phyloP scores from a whole-genome alignment of 108 stramenopile species.

The Nitzschia putrida region DNA sequence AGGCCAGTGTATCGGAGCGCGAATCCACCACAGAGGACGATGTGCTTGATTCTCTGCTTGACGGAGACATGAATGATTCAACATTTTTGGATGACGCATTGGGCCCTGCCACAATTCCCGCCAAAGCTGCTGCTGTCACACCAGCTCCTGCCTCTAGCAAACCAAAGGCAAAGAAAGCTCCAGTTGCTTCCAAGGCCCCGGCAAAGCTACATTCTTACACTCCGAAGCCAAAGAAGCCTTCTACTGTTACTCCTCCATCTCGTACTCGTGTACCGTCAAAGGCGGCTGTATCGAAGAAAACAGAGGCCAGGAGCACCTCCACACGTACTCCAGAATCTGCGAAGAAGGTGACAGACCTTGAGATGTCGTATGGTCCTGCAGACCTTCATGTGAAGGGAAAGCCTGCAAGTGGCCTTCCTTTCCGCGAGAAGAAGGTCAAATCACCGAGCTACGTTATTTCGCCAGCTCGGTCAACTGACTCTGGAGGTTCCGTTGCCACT shows the following conservation, averaged over 20 bases:
- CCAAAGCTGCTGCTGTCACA: neutral
- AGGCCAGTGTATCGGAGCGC: neutral
- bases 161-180: neutral
- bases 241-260: neutral
- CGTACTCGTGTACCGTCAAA: neutral
- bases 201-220: neutral
- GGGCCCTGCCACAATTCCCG: neutral
- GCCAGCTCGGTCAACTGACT: slow-evolving; percentile 23
- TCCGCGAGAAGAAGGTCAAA: neutral
- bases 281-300: too few species aligned
- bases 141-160: neutral
- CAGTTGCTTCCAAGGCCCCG: neutral
- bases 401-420: neutral
- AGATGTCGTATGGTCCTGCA: slow-evolving; percentile 1
- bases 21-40: neutral
- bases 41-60: slow-evolving; percentile 9
- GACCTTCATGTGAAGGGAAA: neutral
- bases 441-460: slow-evolving; percentile 11
- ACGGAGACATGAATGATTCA: slow-evolving; percentile 5
- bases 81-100: slow-evolving; percentile 13
- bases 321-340: too few species aligned
- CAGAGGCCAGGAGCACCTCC: too few species aligned
- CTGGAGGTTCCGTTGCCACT: slow-evolving; percentile 2
- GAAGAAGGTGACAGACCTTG: neutral
- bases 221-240: neutral